phyloP scores from a whole-genome alignment of 371 early-diverging fungal species.

The Mortierella sp. region DNA sequence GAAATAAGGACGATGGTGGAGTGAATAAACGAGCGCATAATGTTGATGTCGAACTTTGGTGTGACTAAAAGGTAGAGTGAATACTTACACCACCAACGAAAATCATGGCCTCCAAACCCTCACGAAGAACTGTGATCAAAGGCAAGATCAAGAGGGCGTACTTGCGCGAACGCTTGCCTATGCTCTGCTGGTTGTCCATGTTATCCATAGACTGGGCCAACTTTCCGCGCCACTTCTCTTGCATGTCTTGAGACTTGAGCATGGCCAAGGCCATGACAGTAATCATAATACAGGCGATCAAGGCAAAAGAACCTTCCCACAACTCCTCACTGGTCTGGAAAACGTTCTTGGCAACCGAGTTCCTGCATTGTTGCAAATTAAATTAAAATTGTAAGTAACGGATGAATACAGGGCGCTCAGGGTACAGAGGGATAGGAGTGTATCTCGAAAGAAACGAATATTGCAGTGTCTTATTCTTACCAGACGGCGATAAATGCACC shows the following conservation, averaged over 20 bases:
- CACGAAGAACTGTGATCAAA: constrained; percentile 86
- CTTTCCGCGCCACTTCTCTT: constrained; percentile 79
- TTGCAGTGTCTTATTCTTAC: constrained; percentile 47
- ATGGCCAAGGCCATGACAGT: constrained; percentile 81
- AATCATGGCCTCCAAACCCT: constrained; percentile 87
- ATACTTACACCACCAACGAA: constrained; percentile 85
- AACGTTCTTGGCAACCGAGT: constrained; percentile 53
- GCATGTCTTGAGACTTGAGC: constrained; percentile 75
- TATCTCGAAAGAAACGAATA: no score
- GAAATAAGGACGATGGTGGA: background rate
- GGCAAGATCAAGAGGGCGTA: constrained; percentile 84
- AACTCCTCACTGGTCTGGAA: constrained; percentile 65
- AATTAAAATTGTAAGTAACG: no score
- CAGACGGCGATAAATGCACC: constrained; percentile 81
- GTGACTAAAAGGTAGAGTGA: background rate
- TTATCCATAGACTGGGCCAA: constrained; percentile 66
- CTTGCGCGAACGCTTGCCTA: constrained; percentile 68
- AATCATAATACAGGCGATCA: constrained; percentile 79
- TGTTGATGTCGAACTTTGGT: background rate
- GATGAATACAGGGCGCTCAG: no score
- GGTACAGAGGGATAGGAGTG: no score
- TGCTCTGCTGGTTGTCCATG: constrained; percentile 21
- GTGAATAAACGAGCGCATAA: background rate
- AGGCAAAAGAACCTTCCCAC: constrained; percentile 85
- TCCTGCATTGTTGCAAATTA: constrained; percentile 19